Percentiles rank a stretch among this genome's conserved stretches.
phyloP scores from a whole-genome alignment of 306 rosid genomes.

The Glycyrrhiza uralensis region DNA sequence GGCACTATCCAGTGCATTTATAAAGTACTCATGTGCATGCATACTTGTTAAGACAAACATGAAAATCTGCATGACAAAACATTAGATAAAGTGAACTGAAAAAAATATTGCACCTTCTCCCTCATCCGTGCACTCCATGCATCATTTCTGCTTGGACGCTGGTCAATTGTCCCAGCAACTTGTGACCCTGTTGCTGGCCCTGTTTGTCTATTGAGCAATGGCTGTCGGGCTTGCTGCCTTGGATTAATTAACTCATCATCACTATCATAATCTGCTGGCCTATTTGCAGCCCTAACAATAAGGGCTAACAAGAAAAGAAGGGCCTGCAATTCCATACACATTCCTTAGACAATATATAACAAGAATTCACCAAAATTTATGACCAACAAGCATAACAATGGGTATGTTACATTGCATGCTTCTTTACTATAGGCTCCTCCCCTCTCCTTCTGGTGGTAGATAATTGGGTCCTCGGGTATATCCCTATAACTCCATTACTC shows the following conservation, averaged over 20 bases:
- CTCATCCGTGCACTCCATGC: slow-evolving; percentile 99
- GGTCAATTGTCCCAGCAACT: slow-evolving; percentile 64
- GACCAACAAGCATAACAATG: not conserved
- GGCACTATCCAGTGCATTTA: not conserved
- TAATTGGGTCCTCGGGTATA: not conserved
- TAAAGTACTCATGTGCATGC: not conserved
- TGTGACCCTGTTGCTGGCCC: slow-evolving; percentile 73
- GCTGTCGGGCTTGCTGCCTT: slow-evolving; percentile 80
- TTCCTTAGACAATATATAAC: slow-evolving; percentile 2
- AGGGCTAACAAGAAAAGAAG: slow-evolving; percentile 77
- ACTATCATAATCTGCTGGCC: slow-evolving; percentile 81
- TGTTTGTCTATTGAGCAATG: slow-evolving; percentile 71
- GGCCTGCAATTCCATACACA: slow-evolving; percentile 56
- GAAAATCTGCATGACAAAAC: not conserved
- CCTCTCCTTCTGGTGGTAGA: not conserved
- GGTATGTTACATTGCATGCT: not conserved
- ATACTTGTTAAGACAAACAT: slow-evolving; percentile 11
- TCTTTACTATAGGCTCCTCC: not conserved
- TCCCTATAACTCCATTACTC: not conserved
- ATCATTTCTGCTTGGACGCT: slow-evolving; percentile 88
- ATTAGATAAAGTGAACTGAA: not conserved
- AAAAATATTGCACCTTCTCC: slow-evolving; percentile 68
- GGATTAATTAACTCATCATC: slow-evolving; percentile 77
- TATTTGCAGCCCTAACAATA: slow-evolving; percentile 77
- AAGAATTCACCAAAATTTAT: slow-evolving; percentile 3